Base-by-base conservation (phyloP, 2,329 filamentous ascomycete species). In the Aspergillus sp. region DNA sequence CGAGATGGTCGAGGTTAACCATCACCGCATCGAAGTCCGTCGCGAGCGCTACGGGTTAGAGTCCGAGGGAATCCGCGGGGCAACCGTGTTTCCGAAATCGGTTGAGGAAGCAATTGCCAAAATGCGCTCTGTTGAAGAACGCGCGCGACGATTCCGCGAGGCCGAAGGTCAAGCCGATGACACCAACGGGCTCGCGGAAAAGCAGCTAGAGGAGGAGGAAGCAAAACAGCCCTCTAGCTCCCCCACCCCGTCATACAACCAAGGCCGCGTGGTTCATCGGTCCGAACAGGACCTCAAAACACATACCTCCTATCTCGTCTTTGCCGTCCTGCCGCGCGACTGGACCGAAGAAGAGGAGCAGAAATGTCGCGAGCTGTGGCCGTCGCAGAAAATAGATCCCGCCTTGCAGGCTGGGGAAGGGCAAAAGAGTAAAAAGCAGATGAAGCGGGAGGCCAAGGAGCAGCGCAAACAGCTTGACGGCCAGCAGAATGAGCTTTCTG, bases 271-370 rank as follows among this genome's bases (percentile, higher is more conserved):
- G 36, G 77, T 88, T 29, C 88, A 94, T 58, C 79, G 88, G 27
- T 82, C 86, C 0, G 93, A 98, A 70, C 73, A 82, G 0, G 93
- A 98, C 60, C 72, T 97, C 50, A 96, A 95, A 76, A 93, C 87
- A 5, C 93, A 98, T 68, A 98, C 93, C 0, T 93, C 86, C n/a
- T 98, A 98, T 65, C 77, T 98, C 4, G 86, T 94, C 4, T 98
- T 98, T 71, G 93, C 93, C 0, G 73, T 93, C 3, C 69, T 98
- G 50, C 91, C 93, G n/a, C 77, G 82, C 39, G 83, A 86, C 52
- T 98, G 93, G 93, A 83, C 75, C 0, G 83, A 81, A 33, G 86
- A 85, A 50, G 88, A 95, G 54, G 93, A 98, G 68, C 77, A 77
- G 30, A 76, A 76, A 29, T 82, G 83, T 43, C 70, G 77, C 53